Evolutionary conservation across 768 basidiomycete genomes (phyloP), one percentile per base, ranked within the genome.

Genomic region (Boletellus emodensis): DNA sequence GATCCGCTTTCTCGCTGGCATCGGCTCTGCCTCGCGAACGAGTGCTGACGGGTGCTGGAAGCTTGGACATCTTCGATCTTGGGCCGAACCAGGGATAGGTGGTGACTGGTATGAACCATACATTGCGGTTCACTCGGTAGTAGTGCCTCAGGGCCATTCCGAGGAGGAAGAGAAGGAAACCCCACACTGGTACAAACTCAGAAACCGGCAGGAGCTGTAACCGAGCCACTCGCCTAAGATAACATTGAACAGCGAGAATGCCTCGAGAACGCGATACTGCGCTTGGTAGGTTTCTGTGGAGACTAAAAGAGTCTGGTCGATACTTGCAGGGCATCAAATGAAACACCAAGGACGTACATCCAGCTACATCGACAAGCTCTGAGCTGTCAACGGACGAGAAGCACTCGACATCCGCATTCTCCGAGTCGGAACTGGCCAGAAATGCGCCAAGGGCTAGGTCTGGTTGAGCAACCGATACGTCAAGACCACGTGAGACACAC

Each of bases 231-330:
- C 67, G 85, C 89, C 71, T 4, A 92, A 75, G 38, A 77, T 74
- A 44, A 85, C 81, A 59, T 90, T 91, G 66, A 92, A 81, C 48
- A 91, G 69, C 6, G 90, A 81, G 68, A 91, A 91, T 15, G 84
- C 80, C 66, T 83, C 87, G 52, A 92, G 73, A 17, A 90, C 89
- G 26, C 84, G 82, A 65, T 90, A 91, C 74, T 90, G 90, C n/a
- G 89, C 88, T 57, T 90, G 90, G 65, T 85, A 92, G 53, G 87
- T 87, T 59, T 89, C 85, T 20, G 88, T 90, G 49, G 87, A 83
- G 70, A 90, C 90, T 91, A 14, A 59, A 15, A 17, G 2, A n/a
- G 9, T 28, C 48, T 43, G 20, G 36, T 58, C 39, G 34, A 49
- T 59, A 39, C 42, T 24, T 17, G 3, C 6, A 17, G 5, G 8